Base-by-base conservation (phyloP, 768 basidiomycete species). In the Leccinum disarticulatum region DNA sequence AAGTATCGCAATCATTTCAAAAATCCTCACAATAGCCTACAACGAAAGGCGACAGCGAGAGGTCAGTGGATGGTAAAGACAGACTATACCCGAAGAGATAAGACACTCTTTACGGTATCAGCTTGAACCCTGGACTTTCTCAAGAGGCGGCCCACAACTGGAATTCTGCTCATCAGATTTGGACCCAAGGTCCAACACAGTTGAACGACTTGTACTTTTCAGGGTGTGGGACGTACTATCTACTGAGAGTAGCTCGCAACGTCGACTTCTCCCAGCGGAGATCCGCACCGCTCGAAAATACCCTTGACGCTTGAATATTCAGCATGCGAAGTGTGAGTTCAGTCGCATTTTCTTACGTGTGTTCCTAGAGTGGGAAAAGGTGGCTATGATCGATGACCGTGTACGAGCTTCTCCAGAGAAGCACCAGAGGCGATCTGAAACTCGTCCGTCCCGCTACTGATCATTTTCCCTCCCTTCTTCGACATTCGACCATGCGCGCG, bases 401-500 rank as follows among this genome's bases (percentile, higher is more conserved):
- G 61, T 22, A 85, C 81, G 59, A 91, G 70, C 68, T 80, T 85
- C 70, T 87, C 87, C 65, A 91, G 69, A n/a, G 78, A 81, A 64
- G 80, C 73, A 3, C 83, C 83, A 27, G 84, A 81, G 52, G 87
- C 82, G 59, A 93, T 81, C 74, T 94, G 92, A 77, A 93, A 94
- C 71, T 94, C 92, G 30, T 81, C 82, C 17, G 79, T 77, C 43
- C 86, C 87, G 55, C 80, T 83, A 63, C 84, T 84, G 61, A 84
- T 77, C 83, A 92, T 85, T 55, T 83, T 78, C 22, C 95, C 95
- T 30, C 84, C 85, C 73, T 87, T 87, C 80, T 89, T 95, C 57
- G 85, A 83, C 58, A 90, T 74, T 54, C 91, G 81, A 9, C 95
- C 95, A 69, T 93, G 92, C 13, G 83, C 80, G 48, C 95, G 84